Percentiles rank a stretch among this genome's conserved stretches.
Evolutionary conservation across 805 yeast species (phyloP).

Genomic region (Monosporozyma servazzii): DNA sequence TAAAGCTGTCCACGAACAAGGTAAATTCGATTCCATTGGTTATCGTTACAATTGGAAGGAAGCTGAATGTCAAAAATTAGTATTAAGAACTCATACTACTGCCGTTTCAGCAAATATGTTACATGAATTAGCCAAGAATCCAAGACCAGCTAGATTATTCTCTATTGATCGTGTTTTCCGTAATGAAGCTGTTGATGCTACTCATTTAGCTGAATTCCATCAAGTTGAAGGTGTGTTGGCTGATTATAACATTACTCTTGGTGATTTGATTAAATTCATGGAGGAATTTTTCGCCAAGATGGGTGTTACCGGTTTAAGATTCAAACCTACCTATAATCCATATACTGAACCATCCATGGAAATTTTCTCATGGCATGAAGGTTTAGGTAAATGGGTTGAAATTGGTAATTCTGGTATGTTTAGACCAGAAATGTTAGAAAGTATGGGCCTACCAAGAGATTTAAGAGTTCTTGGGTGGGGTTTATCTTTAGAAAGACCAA

Average conservation of each 20-base stretch:
- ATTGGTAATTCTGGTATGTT: slow-evolving; percentile 99
- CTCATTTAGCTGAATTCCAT: slow-evolving; percentile 98
- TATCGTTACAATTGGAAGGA: slow-evolving; percentile 97
- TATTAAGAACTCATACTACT: slow-evolving; percentile 94
- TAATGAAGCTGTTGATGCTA: slow-evolving; percentile 98
- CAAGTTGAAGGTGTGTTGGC: slow-evolving; percentile 99
- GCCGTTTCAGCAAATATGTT: slow-evolving; percentile 86
- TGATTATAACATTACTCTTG: slow-evolving; percentile 87
- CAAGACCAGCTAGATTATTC: slow-evolving; percentile 83
- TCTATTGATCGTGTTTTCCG: slow-evolving; percentile 98
- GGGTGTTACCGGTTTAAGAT: slow-evolving; percentile 94
- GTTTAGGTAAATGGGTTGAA: slow-evolving; percentile 95
- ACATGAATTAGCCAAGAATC: slow-evolving; percentile 77
- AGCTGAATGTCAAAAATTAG: slow-evolving; percentile 83
- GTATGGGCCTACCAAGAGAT: slow-evolving; percentile 95
- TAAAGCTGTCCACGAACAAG: slow-evolving; percentile 77
- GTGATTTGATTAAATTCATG: slow-evolving; percentile 97
- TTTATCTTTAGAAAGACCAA: slow-evolving; percentile 92
- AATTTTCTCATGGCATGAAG: slow-evolving; percentile 93
- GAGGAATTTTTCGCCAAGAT: slow-evolving; percentile 90
- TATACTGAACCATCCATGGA: slow-evolving; percentile 98
- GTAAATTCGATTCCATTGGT: slow-evolving; percentile 91
- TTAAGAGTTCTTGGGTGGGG: slow-evolving; percentile 97
- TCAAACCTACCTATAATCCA: slow-evolving; percentile 98
- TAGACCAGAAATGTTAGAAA: slow-evolving; percentile 97